A percentile compares a stretch with the other conserved stretches of the same genome.
These are phyloP conservation scores for Mycena floridula DNA, from an alignment of 768 basidiomycete genomes.

Conservation along the genomic window DNA sequence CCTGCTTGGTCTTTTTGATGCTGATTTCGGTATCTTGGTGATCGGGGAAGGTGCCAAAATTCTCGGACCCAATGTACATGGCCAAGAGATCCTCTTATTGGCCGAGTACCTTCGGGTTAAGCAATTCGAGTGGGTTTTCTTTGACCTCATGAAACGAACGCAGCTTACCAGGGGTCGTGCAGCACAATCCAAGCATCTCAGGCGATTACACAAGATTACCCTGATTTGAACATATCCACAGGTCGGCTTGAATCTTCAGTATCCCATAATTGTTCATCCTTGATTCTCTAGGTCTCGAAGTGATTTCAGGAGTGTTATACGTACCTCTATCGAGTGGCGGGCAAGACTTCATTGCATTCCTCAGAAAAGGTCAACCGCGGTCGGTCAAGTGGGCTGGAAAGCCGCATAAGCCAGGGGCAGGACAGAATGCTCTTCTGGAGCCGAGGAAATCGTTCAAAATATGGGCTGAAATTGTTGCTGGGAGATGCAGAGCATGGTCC, in stretches of 20 bases:
- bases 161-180: too few species aligned
- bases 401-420: constrained; percentile 44
- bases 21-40: constrained; percentile 67
- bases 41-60: constrained; percentile 70
- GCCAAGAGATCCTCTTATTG: constrained; percentile 73
- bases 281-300: constrained; percentile 28
- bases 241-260: too few species aligned
- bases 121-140: constrained; percentile 53
- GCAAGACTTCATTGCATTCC: constrained; percentile 75
- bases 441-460: constrained; percentile 76
- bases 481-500: constrained; percentile 66
- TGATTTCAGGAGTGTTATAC: constrained; percentile 69
- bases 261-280: background rate
- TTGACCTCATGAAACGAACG: background rate
- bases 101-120: constrained; percentile 75
- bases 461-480: constrained; percentile 72
- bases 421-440: constrained; percentile 41
- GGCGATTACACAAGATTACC: constrained; percentile 61
- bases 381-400: constrained; percentile 77
- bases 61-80: constrained; percentile 61
- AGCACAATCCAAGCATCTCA: constrained; percentile 70
- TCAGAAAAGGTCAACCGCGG: constrained; percentile 69
- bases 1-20: constrained; percentile 70
- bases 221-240: constrained; percentile 45
- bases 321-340: constrained; percentile 70